phyloP scores from a whole-genome alignment of 768 basidiomycete species.

The Agaricus blazei region DNA sequence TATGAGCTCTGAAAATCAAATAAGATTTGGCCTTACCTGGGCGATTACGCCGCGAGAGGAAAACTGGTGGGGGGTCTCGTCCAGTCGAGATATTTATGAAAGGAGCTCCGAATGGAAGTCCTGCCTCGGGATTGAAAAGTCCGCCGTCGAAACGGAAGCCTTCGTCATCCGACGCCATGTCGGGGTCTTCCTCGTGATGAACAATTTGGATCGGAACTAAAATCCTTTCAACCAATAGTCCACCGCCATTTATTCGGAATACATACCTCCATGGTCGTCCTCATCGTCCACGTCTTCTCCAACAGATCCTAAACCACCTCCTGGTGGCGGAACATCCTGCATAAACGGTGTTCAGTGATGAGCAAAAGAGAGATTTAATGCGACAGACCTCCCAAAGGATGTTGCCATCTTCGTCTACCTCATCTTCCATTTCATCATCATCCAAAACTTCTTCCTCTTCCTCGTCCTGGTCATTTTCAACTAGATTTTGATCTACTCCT shows the following conservation, averaged over 20 bases:
- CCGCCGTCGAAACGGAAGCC: conserved; percentile 44
- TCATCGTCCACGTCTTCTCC: conserved; percentile 56
- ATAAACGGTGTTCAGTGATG: neutral
- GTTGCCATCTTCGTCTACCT: conserved; percentile 19
- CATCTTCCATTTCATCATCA: conserved; percentile 45
- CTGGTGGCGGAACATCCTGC: conserved; percentile 52
- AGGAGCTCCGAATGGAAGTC: conserved; percentile 51
- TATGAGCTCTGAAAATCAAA: conserved; percentile 5
- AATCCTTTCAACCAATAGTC: neutral
- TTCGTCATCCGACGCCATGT: conserved; percentile 61
- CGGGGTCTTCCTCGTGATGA: conserved; percentile 59
- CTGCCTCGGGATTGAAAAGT: conserved; percentile 36
- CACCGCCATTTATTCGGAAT: conserved; percentile 1
- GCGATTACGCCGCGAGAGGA: conserved; percentile 8
- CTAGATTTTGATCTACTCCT: conserved; percentile 62
- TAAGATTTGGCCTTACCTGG: conserved; percentile 27
- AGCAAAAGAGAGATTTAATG: neutral
- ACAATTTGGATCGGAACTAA: conserved; percentile 49
- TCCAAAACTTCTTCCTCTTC: conserved; percentile 48
- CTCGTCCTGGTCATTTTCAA: conserved; percentile 45
- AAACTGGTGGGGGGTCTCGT: conserved; percentile 27
- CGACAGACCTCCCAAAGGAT: conserved; percentile 32
- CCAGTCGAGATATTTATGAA: conserved; percentile 40
- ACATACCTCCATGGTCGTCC: conserved; percentile 52
- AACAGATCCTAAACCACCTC: conserved; percentile 37